Percentiles rank a stretch among this genome's conserved stretches.
These are phyloP conservation scores for Clavispora vitiphila DNA, from an alignment of 805 yeast species.

Conservation along the genomic window DNA sequence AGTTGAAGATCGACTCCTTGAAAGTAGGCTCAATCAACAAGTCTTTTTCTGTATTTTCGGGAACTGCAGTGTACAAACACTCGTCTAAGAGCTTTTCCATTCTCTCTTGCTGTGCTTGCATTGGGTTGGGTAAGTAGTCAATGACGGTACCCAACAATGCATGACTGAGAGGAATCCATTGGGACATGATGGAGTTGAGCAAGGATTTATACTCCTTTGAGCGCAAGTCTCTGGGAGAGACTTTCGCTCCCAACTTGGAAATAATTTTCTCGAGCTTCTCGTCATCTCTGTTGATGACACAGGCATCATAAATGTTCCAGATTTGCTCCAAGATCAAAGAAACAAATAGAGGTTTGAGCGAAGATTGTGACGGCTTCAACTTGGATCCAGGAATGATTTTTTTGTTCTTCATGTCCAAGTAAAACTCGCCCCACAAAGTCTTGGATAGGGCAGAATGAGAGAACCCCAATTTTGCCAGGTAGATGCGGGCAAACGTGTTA, in stretches of 20 bases:
- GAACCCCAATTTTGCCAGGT: constrained; percentile 79
- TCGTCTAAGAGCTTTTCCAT: constrained; percentile 57
- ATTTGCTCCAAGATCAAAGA: constrained; percentile 81
- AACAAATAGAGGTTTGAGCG: constrained; percentile 77
- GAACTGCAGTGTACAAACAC: constrained; percentile 43
- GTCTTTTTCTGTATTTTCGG: constrained; percentile 30
- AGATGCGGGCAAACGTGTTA: constrained; percentile 81
- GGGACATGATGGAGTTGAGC: constrained; percentile 67
- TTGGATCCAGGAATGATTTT: constrained; percentile 68
- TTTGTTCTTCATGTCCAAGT: constrained; percentile 83
- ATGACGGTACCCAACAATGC: constrained; percentile 81
- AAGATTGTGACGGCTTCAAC: constrained; percentile 47
- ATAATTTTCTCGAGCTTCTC: constrained; percentile 75
- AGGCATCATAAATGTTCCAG: constrained; percentile 83
- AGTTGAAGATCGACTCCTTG: constrained; percentile 52
- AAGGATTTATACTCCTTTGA: constrained; percentile 70
- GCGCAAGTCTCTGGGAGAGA: constrained; percentile 69
- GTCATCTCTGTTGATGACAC: constrained; percentile 57
- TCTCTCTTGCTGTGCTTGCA: constrained; percentile 66
- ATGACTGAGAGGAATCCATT: constrained; percentile 91
- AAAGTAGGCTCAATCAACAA: constrained; percentile 46
- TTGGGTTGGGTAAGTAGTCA: constrained; percentile 81
- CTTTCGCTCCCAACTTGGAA: constrained; percentile 58
- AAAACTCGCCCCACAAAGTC: constrained; percentile 95
- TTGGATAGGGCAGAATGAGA: constrained; percentile 72